phyloP scores from a whole-genome alignment of 805 yeast species.

The Torulaspora gathmanii region DNA sequence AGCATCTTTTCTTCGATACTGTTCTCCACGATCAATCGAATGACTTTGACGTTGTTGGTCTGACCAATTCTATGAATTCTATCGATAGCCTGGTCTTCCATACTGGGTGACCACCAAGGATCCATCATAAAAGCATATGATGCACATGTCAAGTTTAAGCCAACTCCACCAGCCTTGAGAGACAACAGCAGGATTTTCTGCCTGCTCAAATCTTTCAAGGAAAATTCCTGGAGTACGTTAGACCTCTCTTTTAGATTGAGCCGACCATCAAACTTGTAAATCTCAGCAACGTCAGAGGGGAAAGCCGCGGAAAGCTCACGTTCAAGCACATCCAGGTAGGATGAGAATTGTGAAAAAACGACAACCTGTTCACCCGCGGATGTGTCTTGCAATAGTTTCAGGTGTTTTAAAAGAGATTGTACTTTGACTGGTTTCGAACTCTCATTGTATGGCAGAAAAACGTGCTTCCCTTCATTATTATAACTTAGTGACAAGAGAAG shows the following conservation, averaged over 20 bases:
- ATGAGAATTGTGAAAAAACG: slow-evolving; percentile 86
- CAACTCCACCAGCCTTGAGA: slow-evolving; percentile 92
- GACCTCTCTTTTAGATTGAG: slow-evolving; percentile 62
- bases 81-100: slow-evolving; percentile 88
- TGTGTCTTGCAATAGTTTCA: slow-evolving; percentile 49
- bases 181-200: slow-evolving; percentile 60
- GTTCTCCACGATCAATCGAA: slow-evolving; percentile 73
- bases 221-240: slow-evolving; percentile 54
- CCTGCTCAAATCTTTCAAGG: slow-evolving; percentile 27
- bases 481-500: slow-evolving; percentile 36
- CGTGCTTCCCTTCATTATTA: slow-evolving; percentile 25
- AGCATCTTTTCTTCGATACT: slow-evolving; percentile 88
- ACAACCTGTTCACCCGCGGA: slow-evolving; percentile 69
- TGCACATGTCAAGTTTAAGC: slow-evolving; percentile 80
- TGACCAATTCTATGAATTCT: slow-evolving; percentile 91
- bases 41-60: slow-evolving; percentile 60
- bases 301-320: slow-evolving; percentile 53
- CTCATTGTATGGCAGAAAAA: slow-evolving; percentile 25
- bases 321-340: slow-evolving; percentile 72
- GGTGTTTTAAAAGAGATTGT: slow-evolving; percentile 58
- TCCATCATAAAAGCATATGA: slow-evolving; percentile 86
- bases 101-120: slow-evolving; percentile 96
- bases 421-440: slow-evolving; percentile 62
- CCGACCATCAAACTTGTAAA: slow-evolving; percentile 80
- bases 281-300: slow-evolving; percentile 24